These are phyloP conservation scores for Meyerozyma athensensis DNA, from an alignment of 1,139 yeast species.

Conservation along the genomic window DNA sequence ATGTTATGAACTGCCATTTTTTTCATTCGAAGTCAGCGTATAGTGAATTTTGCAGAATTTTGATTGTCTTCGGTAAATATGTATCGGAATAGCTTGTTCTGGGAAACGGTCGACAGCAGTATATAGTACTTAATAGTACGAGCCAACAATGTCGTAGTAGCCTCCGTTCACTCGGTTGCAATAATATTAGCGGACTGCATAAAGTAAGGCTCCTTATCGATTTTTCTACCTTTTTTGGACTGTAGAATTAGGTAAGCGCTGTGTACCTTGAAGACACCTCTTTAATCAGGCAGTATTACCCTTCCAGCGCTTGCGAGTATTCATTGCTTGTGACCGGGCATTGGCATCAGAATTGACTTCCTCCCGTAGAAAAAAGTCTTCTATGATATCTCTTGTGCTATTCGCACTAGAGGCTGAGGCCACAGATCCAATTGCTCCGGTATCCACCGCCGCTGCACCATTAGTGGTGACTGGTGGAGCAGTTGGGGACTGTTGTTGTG, in stretches of 20 bases:
- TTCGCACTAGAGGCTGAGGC: neutral
- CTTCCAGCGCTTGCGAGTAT: constrained; percentile 1
- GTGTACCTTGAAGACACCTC: neutral
- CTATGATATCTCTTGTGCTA: neutral
- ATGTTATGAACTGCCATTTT: no score
- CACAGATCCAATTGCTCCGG: neutral
- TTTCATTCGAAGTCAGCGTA: no score
- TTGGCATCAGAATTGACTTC: neutral
- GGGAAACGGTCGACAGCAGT: no score
- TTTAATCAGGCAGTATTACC: neutral
- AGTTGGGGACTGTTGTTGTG: neutral
- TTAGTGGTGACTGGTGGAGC: neutral
- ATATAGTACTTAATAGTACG: no score
- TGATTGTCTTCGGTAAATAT: no score
- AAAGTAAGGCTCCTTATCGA: constrained; percentile 2
- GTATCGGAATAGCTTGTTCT: no score
- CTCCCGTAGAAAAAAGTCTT: constrained; percentile 1
- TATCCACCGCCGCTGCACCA: neutral
- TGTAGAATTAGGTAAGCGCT: neutral
- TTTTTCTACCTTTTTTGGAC: neutral
- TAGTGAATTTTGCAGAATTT: no score
- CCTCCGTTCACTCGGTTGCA: no score
- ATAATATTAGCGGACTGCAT: no score
- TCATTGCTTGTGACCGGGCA: neutral
- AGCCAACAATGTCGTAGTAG: no score